phyloP scores from a whole-genome alignment of 2,329 filamentous ascomycete species.

The Blastomyces gilchristii region DNA sequence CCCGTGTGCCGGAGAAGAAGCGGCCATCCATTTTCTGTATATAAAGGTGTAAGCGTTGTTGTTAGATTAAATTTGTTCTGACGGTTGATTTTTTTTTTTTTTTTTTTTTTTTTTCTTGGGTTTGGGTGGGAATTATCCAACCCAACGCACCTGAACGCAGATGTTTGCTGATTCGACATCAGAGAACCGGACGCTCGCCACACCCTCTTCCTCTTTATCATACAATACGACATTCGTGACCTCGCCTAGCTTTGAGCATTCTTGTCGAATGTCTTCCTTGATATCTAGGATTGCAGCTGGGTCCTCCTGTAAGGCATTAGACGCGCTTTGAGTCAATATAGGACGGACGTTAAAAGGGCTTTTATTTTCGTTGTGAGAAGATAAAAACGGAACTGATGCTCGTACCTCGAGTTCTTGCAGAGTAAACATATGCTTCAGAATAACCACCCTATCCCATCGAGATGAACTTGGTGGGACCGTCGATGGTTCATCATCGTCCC shows the following conservation, averaged over 20 bases:
- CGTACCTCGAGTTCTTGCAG: constrained; percentile 60
- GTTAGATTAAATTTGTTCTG: neutral
- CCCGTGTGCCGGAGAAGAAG: constrained; percentile 61
- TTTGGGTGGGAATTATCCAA: neutral
- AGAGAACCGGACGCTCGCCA: constrained; percentile 75
- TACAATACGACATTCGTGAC: constrained; percentile 89
- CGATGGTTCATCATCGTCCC: constrained; percentile 78
- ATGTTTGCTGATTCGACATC: constrained; percentile 58
- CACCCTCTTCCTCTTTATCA: constrained; percentile 72
- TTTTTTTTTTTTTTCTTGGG: too few species aligned
- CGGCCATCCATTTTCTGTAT: constrained; percentile 63
- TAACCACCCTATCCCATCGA: constrained; percentile 67
- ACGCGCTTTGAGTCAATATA: neutral
- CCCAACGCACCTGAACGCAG: constrained; percentile 49
- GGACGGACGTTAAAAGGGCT: neutral
- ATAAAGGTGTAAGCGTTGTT: neutral
- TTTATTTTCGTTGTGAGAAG: neutral
- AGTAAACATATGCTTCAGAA: constrained; percentile 90
- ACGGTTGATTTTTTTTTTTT: neutral
- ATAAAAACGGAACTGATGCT: constrained; percentile 3
- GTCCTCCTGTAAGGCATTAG: constrained; percentile 49
- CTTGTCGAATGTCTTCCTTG: constrained; percentile 86
- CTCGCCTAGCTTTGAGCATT: constrained; percentile 73
- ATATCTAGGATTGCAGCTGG: constrained; percentile 75
- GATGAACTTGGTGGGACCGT: constrained; percentile 46